Evolutionary conservation across 78 protist genomes (phyloP).

Genomic region (Isochrysis galbana): DNA sequence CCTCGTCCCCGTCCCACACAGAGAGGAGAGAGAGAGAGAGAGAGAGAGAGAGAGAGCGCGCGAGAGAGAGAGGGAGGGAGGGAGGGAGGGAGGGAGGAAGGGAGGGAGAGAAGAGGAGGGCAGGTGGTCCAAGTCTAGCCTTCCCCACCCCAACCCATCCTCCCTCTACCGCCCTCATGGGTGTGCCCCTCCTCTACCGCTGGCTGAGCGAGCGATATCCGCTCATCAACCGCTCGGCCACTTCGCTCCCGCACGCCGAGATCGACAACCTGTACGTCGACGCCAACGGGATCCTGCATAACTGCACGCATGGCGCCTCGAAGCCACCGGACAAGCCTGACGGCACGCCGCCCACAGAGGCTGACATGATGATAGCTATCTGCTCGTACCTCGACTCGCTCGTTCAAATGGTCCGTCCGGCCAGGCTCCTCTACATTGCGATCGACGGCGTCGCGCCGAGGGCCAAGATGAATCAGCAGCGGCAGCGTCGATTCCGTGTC

Average conservation of each 20-base stretch:
- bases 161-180: too few species aligned
- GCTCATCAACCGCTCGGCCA: conserved; percentile 42
- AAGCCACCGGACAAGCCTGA: not conserved
- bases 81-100: too few species aligned
- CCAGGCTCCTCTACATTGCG: conserved; percentile 86
- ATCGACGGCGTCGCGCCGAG: conserved; percentile 96
- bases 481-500: conserved; percentile 77
- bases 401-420: conserved; percentile 74
- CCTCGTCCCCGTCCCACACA: too few species aligned
- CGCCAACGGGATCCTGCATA: conserved; percentile 96
- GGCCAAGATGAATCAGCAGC: conserved; percentile 97
- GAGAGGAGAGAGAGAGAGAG: too few species aligned
- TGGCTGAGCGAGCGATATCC: conserved; percentile 74
- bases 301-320: conserved; percentile 79
- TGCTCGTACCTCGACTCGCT: conserved; percentile 86
- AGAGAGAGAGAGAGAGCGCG: too few species aligned
- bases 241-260: conserved; percentile 42
- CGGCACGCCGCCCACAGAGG: conserved; percentile 20
- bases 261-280: conserved; percentile 94
- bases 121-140: too few species aligned
- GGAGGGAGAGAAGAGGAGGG: too few species aligned
- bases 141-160: too few species aligned
- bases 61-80: too few species aligned
- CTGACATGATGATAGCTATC: conserved; percentile 75
- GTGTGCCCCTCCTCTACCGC: not conserved